phyloP scores from a whole-genome alignment of 2,329 filamentous ascomycete species.

The Colletotrichum sp. region DNA sequence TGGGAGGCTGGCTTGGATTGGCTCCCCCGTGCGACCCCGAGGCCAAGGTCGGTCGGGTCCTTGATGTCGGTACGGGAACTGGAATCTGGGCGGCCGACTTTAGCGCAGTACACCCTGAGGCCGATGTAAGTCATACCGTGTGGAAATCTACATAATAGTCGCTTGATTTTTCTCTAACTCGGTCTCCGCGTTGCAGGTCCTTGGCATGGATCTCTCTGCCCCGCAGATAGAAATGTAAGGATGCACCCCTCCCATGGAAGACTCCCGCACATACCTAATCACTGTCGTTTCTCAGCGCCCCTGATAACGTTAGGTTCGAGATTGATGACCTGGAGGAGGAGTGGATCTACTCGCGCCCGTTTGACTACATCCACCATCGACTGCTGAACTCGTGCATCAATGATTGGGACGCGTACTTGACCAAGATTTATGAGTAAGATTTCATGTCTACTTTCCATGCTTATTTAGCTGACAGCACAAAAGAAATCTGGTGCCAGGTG shows the following conservation, averaged over 20 bases:
- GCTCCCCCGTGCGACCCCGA: not conserved
- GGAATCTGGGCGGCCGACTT: not conserved
- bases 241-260: not conserved
- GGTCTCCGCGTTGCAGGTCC: not conserved
- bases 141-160: not conserved
- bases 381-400: not conserved
- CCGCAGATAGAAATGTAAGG: not conserved
- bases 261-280: not conserved
- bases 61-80: not conserved
- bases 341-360: slow-evolving; percentile 53
- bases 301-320: slow-evolving; percentile 59
- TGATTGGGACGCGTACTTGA: not conserved
- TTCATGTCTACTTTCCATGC: not conserved
- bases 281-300: slow-evolving; percentile 35
- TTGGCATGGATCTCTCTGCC: not conserved
- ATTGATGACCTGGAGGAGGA: slow-evolving; percentile 60
- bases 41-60: not conserved
- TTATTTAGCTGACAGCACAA: not conserved
- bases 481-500: not conserved
- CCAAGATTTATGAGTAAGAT: not conserved
- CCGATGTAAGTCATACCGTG: not conserved
- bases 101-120: not conserved
- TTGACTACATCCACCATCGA: slow-evolving; percentile 61
- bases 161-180: not conserved
- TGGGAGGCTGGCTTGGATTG: not conserved